These are phyloP conservation scores for Trichophyton verrucosum DNA, from an alignment of 2,329 filamentous ascomycete species.

Conservation along the genomic window DNA sequence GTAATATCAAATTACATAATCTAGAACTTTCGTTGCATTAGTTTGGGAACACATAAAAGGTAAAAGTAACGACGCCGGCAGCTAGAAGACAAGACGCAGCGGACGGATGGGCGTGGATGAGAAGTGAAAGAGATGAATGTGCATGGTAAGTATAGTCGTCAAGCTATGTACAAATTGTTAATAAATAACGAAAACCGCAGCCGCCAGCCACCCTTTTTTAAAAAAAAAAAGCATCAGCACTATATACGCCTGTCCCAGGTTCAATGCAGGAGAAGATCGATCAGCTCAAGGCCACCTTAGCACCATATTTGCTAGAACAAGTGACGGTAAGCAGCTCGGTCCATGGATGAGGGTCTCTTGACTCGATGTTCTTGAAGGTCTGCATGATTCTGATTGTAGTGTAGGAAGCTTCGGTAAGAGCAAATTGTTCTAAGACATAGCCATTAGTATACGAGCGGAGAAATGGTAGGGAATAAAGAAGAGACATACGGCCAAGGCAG, in stretches of 20 bases:
- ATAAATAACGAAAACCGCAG: neutral
- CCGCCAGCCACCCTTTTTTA: no score
- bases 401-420: constrained; percentile 32
- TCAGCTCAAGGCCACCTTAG: constrained; percentile 11
- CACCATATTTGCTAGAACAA: constrained; percentile 13
- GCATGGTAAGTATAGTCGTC: neutral
- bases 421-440: constrained; percentile 27
- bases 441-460: neutral
- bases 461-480: neutral
- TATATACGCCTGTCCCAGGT: neutral
- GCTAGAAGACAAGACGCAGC: no score
- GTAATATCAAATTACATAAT: neutral
- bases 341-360: constrained; percentile 21
- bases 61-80: no score
- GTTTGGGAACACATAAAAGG: neutral
- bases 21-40: neutral
- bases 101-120: no score
- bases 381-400: constrained; percentile 28
- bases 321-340: constrained; percentile 18
- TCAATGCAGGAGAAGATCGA: neutral
- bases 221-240: neutral
- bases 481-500: constrained; percentile 38
- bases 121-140: neutral
- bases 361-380: constrained; percentile 26
- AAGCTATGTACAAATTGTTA: neutral